Evolutionary conservation across 2,329 filamentous ascomycete species (phyloP), one percentile per base, ranked within the genome.

Genomic region (Monilinia fructicola): DNA sequence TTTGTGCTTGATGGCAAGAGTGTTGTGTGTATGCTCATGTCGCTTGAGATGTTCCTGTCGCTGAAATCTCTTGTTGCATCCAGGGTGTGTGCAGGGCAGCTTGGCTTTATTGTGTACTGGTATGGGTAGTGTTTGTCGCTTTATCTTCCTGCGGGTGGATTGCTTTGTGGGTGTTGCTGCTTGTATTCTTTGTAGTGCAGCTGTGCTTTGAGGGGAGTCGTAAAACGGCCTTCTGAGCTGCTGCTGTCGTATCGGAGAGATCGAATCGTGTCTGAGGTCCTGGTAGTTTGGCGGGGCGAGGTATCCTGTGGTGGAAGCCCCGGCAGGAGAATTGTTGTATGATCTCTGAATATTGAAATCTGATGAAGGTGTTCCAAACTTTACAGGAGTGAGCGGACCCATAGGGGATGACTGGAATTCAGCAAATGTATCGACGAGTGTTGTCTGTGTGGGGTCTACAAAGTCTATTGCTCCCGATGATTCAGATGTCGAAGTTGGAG

Each of bases 31-130:
- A 72, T 78, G 80, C 74, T 80, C 78, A 70, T 83, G 81, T 14
- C 81, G 74, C 74, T 82, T 81, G 23, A 82, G 73, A 66, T 83
- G 81, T 69, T 83, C 81, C 67, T 81, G 79, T 58, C 81, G 74
- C 74, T 81, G 80, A 72, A 83, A 83, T 6, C 78, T 78, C 10
- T 78, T 78, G 65, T 77, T 77, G 70, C 81, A 82, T 10, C 78
- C 79, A 2, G 77, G 76, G 56, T 78, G 76, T 52, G 77, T 76
- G 74, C 81, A 79, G 69, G 77, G 75, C 71, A 80, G 78, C 44
- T 78, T 77, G 2, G 81, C 76, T 73, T 78, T 76, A 60, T 77
- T 78, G 61, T 71, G 62, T 3, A 72, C 48, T 14, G 50, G 31
- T 14, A 71, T 70, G 21, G 46, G 48, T 18, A 53, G 31, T 44